These are phyloP conservation scores for Blastobotrys ciferrii DNA, from an alignment of 1,139 yeast genomes.

Conservation along the genomic window DNA sequence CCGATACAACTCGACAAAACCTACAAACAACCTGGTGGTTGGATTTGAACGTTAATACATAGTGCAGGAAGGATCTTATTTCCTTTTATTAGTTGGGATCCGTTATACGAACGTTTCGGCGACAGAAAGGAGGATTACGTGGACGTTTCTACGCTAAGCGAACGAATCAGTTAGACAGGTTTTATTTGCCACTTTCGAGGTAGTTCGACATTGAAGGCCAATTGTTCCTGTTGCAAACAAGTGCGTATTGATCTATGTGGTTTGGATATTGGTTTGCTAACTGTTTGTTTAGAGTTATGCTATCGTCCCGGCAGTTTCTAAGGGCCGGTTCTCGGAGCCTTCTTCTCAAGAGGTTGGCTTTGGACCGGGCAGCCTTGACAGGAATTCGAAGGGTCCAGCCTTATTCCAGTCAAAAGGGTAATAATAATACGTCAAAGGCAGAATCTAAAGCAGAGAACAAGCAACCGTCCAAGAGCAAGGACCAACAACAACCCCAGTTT, in stretches of 20 bases:
- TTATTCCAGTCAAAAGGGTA: slow-evolving; percentile 1
- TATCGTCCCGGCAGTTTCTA: slow-evolving; percentile 2
- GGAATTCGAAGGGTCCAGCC: slow-evolving; percentile 1
- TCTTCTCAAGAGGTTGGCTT: neutral
- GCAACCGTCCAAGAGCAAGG: neutral
- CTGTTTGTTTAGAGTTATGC: neutral
- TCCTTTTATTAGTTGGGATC: too few relatives aligned
- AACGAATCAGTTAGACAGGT: neutral
- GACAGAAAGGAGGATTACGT: neutral
- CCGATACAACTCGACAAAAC: too few relatives aligned
- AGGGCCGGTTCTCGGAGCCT: slow-evolving; percentile 6
- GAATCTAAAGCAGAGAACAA: slow-evolving; percentile 2
- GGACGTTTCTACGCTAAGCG: neutral
- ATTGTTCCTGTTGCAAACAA: neutral
- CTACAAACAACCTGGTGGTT: too few relatives aligned
- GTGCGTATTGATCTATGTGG: neutral
- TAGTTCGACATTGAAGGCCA: neutral
- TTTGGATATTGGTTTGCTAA: neutral
- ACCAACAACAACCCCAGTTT: neutral
- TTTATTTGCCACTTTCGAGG: neutral
- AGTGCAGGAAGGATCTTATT: too few relatives aligned
- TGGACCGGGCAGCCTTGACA: neutral
- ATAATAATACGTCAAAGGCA: slow-evolving; percentile 6
- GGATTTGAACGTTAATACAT: too few relatives aligned
- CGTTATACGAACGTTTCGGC: too few relatives aligned